Evolutionary conservation across 306 rosid species (phyloP), one percentile per base, ranked within the genome.

Genomic region (Ziziphus jujuba): DNA sequence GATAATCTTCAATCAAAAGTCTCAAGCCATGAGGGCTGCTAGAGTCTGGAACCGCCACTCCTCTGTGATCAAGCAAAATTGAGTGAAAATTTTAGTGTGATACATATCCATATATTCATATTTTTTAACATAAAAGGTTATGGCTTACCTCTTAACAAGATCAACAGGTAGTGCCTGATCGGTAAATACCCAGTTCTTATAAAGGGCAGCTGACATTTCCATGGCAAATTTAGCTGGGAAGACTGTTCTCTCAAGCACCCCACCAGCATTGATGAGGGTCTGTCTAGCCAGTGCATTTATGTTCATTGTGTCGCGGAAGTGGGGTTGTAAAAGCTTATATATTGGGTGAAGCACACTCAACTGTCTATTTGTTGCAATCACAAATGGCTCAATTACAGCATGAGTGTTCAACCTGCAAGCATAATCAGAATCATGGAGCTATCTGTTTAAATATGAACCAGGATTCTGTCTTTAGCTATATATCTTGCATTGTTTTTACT

Each of bases 371-470:
- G 99, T 76, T 10, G 96, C 92, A 40, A 93, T 90, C 38, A 93
- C 65, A 77, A 93, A 90, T 8, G 99, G 99, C 79, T 93, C 98
- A 71, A 93, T 93, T 15, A 84, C 90, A 52, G 98, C 97, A 82
- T 93, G 98, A 2, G 97, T 93, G 76, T 69, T 75, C 75, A 93
- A 67, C 98, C 98, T 92, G 87, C 64, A 72, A 7, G n/a, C 38
- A 16, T 8, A 73, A 22, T 24, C 72, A 49, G 56, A 66, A 33
- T 40, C 61, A 14, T 69, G 60, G 10, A 11, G 43, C 43, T 36
- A 36, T 36, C 43, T 50, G 11, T 9, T 49, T 31, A 52, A 40
- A 50, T 23, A 50, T 54, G 61, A 72, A 52, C 56, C 24, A 59
- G 61, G 38, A 20, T 56, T 59, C 61, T 69, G 51, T 15, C 16